A percentile compares a stretch with the other conserved stretches of the same genome.
phyloP scores from a whole-genome alignment of 2,329 filamentous ascomycete species.

The Calonectria leucothoes region DNA sequence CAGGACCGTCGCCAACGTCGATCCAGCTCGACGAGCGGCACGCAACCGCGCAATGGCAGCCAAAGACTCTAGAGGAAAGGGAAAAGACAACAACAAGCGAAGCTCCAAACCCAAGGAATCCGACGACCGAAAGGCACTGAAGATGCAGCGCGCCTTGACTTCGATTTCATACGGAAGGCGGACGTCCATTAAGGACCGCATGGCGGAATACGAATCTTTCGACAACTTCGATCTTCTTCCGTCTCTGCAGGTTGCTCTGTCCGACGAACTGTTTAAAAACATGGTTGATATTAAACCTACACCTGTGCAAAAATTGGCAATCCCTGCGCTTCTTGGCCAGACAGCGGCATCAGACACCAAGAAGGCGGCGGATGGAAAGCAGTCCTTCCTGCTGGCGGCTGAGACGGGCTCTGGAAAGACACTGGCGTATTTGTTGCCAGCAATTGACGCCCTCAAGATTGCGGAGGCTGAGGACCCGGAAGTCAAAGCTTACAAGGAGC shows the following conservation, averaged over 20 bases:
- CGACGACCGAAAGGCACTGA: slow-evolving; percentile 78
- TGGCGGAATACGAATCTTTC: slow-evolving; percentile 80
- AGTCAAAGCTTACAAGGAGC: slow-evolving; percentile 67
- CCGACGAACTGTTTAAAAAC: slow-evolving; percentile 78
- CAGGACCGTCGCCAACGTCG: slow-evolving; percentile 58
- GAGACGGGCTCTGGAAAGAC: slow-evolving; percentile 99
- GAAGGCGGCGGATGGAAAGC: slow-evolving; percentile 53
- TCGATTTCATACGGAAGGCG: slow-evolving; percentile 80
- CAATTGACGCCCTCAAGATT: slow-evolving; percentile 86
- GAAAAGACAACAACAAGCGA: slow-evolving; percentile 42
- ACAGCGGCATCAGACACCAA: slow-evolving; percentile 45
- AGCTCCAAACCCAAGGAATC: slow-evolving; percentile 40
- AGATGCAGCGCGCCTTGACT: slow-evolving; percentile 88
- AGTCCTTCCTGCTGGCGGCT: slow-evolving; percentile 83
- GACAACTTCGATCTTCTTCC: slow-evolving; percentile 83
- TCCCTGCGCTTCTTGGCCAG: slow-evolving; percentile 80
- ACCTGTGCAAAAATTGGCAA: slow-evolving; percentile 88
- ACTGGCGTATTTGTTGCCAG: slow-evolving; percentile 88
- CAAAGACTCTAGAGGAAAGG: slow-evolving; percentile 38
- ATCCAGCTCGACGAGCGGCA: slow-evolving; percentile 36
- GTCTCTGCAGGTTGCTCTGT: slow-evolving; percentile 76
- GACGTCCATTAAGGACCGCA: slow-evolving; percentile 62
- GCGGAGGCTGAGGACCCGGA: slow-evolving; percentile 72
- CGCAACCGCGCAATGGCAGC: slow-evolving; percentile 26
- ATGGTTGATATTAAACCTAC: slow-evolving; percentile 84